phyloP scores from a whole-genome alignment of 2,329 filamentous ascomycete genomes.

The Aspergillus texensis region DNA sequence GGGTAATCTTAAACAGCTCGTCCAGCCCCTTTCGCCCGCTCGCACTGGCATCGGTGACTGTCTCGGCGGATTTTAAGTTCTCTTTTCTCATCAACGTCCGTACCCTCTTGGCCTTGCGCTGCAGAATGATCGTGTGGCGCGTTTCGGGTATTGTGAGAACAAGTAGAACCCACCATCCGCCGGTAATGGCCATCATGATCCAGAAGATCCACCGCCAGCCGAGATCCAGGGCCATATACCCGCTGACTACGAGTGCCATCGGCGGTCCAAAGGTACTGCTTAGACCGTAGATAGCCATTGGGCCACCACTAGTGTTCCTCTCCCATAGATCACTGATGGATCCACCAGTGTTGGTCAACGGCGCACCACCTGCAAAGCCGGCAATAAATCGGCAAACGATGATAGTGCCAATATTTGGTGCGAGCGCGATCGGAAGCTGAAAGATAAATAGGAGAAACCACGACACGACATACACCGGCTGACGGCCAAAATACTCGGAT shows the following conservation, averaged over 20 bases:
- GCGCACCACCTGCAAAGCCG: constrained; percentile 35
- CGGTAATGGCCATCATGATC: constrained; percentile 61
- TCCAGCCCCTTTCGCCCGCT: constrained; percentile 64
- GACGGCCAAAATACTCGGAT: constrained; percentile 40
- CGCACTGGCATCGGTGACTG: constrained; percentile 42
- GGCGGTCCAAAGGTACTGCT: constrained; percentile 41
- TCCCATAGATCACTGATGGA: constrained; percentile 37
- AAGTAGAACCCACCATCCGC: constrained; percentile 51
- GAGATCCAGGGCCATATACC: constrained; percentile 27
- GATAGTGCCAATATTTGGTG: constrained; percentile 33
- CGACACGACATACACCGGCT: constrained; percentile 36
- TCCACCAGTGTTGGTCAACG: constrained; percentile 37
- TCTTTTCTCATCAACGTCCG: constrained; percentile 47
- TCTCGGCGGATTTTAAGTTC: constrained; percentile 64
- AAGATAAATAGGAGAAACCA: constrained; percentile 37
- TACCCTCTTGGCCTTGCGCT: constrained; percentile 57
- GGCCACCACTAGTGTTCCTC: constrained; percentile 32
- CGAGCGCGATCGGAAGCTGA: constrained; percentile 30
- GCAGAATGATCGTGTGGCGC: constrained; percentile 57
- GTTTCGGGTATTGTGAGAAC: constrained; percentile 57
- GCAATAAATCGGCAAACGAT: constrained; percentile 33
- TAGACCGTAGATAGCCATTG: constrained; percentile 40
- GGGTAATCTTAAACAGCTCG: constrained; percentile 69
- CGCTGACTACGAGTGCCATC: constrained; percentile 36
- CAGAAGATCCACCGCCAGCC: constrained; percentile 59